phyloP scores from a whole-genome alignment of 2,329 filamentous ascomycete species.

The Fusarium oligoseptatum region DNA sequence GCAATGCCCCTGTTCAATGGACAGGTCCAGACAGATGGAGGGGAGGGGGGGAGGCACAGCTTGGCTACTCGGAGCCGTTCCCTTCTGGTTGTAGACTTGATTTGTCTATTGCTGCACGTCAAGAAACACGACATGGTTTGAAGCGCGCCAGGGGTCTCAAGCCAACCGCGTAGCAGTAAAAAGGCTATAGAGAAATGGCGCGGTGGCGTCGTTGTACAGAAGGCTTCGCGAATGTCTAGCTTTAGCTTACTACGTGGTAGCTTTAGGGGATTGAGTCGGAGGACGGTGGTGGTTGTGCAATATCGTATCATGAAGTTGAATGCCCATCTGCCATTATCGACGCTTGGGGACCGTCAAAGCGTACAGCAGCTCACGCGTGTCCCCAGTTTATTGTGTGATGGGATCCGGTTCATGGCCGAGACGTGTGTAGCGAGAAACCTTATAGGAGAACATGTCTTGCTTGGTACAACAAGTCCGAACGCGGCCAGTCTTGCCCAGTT shows the following conservation, averaged over 20 bases:
- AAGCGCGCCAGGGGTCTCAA: not conserved
- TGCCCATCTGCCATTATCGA: not conserved
- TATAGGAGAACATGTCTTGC: not conserved
- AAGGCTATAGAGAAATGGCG: not conserved
- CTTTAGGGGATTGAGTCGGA: not conserved
- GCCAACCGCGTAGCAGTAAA: not conserved
- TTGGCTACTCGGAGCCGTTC: conserved; percentile 1
- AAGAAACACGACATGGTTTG: conserved; percentile 10
- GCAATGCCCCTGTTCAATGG: conserved; percentile 12
- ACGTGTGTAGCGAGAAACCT: not conserved
- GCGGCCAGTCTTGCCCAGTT: conserved; percentile 29
- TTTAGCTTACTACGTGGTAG: not conserved
- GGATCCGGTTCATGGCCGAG: conserved; percentile 7
- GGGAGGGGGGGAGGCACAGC: conserved; percentile 25
- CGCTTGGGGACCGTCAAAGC: conserved; percentile 2
- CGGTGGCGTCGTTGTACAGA: conserved; percentile 1
- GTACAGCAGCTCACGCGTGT: not conserved
- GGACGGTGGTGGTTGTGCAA: not conserved
- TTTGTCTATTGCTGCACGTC: conserved; percentile 17
- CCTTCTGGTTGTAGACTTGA: not conserved
- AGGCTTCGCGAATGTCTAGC: not conserved
- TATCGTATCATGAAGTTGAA: conserved; percentile 10
- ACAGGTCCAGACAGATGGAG: conserved; percentile 23
- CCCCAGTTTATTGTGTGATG: not conserved
- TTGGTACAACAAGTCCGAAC: not conserved